Base-by-base conservation (phyloP, 176 grass and related monocot species). In the Secale cereale region DNA sequence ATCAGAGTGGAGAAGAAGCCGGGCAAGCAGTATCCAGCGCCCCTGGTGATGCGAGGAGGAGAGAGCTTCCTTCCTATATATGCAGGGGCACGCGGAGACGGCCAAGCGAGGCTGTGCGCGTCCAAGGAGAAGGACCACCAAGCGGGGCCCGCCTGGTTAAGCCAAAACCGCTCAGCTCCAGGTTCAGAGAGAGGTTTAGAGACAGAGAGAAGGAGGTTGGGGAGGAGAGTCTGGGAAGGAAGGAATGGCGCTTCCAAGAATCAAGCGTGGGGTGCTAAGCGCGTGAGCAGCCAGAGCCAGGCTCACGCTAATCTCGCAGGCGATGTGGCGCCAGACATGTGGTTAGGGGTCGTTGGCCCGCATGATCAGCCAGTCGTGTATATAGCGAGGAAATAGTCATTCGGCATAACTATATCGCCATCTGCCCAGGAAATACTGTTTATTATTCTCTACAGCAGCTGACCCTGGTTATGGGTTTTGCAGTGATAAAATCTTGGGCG, bases 201-300 rank as follows among this genome's bases (percentile, higher is more conserved):
- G 11, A 41, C 13, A 17, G 46, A 17, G 45, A 16, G 4, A 20
- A 56, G 52, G 15, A 3, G 17, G 43, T 13, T 3, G 10, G 5
- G 17, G 17, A 20, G 17, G 54, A 57, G 54, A 57, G 54, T 3
- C 54, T 22, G 54, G 19, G 54, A 22, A 22, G 19, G 19, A 57
- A 57, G 50, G 73, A 79, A 70, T 27, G 13, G 15, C 61, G 28
- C 48, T 59, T 30, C 66, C 80, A 56, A 33, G 36, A 57, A 82
- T 54, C 54, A 72, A 86, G 74, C 80, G 48, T 11, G 23, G 4
- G 26, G 67, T 63, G 60, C 60, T 80, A 76, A 80, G 48, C 23
- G 81, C 70, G 81, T 87, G 85, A 76, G 25, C 29, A 48, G n/a
- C 13, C n/a, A n/a, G n/a, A n/a, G n/a, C n/a, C n/a, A n/a, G n/a